A percentile compares a stretch with the other conserved stretches of the same genome.
phyloP scores from a whole-genome alignment of 1,284 basidiomycete genomes.

The Sphaerobolus stellatus region DNA sequence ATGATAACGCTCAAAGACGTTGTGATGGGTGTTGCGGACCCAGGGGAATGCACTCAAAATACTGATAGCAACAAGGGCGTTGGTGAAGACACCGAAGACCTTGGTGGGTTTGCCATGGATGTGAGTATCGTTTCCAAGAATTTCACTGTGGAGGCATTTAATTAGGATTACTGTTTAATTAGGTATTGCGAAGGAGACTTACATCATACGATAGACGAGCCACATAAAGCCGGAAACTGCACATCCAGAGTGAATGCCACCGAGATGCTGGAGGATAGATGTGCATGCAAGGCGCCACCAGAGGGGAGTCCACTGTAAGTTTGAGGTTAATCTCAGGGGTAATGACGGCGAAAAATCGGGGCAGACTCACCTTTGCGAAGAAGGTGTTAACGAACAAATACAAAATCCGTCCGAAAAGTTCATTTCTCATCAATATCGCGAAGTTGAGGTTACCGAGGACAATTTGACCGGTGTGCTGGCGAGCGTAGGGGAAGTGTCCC shows the following conservation, averaged over 20 bases:
- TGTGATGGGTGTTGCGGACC: slow-evolving; percentile 74
- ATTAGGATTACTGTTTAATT: background rate
- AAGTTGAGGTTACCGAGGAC: slow-evolving; percentile 55
- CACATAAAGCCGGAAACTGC: slow-evolving; percentile 64
- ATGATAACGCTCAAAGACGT: slow-evolving; percentile 73
- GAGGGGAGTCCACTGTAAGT: slow-evolving; percentile 62
- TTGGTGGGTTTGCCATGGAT: slow-evolving; percentile 55
- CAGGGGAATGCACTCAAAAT: slow-evolving; percentile 66
- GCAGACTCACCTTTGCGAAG: slow-evolving; percentile 56
- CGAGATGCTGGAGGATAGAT: slow-evolving; percentile 69
- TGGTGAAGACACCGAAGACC: slow-evolving; percentile 57
- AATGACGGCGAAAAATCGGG: background rate
- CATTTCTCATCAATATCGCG: slow-evolving; percentile 55
- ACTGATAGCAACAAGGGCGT: slow-evolving; percentile 51
- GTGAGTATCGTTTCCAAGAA: slow-evolving; percentile 1
- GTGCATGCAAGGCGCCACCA: slow-evolving; percentile 70
- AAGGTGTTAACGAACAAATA: slow-evolving; percentile 50
- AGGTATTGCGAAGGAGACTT: background rate
- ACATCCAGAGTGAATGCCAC: slow-evolving; percentile 75
- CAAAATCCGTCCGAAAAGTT: slow-evolving; percentile 54
- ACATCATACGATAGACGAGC: slow-evolving; percentile 55
- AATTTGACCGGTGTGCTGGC: slow-evolving; percentile 58
- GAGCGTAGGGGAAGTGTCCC: slow-evolving; percentile 64
- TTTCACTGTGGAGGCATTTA: slow-evolving; percentile 15
- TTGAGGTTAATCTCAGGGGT: slow-evolving; percentile 5